Percentiles rank a stretch among this genome's conserved stretches.
Conservation (phyloP, 2,329 filamentous ascomycete genomes). For the Monilinia vaccinii-corymbosi region DNA sequence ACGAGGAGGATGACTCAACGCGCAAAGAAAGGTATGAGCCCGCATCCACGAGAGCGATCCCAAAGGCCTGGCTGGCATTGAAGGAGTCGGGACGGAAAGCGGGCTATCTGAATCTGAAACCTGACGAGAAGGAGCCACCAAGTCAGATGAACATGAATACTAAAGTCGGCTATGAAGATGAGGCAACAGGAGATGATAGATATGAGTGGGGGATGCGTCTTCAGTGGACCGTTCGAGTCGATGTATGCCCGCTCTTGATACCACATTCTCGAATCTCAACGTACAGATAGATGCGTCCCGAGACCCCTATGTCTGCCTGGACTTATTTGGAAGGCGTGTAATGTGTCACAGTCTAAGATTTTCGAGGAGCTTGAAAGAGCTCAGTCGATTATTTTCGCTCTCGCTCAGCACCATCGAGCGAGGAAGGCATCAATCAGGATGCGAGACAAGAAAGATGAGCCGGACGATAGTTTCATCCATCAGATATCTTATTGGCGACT, state of each 20-base stretch:
- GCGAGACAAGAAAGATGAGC: neutral
- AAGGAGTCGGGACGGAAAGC: neutral
- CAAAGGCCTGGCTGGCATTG: neutral
- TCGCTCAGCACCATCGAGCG: neutral
- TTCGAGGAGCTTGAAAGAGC: neutral
- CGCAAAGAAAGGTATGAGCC: neutral
- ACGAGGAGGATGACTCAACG: neutral
- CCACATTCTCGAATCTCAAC: neutral
- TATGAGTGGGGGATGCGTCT: neutral
- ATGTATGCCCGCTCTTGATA: neutral
- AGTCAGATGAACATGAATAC: neutral
- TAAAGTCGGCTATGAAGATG: neutral
- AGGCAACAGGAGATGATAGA: neutral
- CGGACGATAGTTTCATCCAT: neutral
- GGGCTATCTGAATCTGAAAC: neutral
- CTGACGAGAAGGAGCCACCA: neutral
- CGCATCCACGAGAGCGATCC: neutral
- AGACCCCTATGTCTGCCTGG: neutral
- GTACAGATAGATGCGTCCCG: neutral
- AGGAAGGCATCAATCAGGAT: neutral
- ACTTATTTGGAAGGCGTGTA: neutral
- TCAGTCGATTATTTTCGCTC: neutral
- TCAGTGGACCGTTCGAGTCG: conserved; percentile 3
- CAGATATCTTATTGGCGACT: neutral
- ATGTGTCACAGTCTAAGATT: neutral